These are phyloP conservation scores for Tetrapisispora nanseiensis DNA, from an alignment of 805 yeast genomes.

Conservation along the genomic window DNA sequence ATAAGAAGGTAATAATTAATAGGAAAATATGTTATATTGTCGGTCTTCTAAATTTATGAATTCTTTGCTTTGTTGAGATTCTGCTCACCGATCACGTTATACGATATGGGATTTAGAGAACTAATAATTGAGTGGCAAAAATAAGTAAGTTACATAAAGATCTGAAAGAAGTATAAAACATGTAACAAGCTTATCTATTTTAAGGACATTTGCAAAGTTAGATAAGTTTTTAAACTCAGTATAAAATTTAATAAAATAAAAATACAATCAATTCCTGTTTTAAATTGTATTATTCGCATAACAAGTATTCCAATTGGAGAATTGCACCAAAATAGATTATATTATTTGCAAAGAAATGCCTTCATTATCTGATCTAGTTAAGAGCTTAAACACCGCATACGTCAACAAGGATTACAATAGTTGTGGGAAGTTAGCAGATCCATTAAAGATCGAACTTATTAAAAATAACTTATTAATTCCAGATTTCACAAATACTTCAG, in stretches of 20 bases:
- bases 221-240: no score
- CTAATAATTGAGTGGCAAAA: not conserved
- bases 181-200: not conserved
- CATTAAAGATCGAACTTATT: conserved; percentile 70
- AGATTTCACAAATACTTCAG: conserved; percentile 26
- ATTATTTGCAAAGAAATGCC: conserved; percentile 19
- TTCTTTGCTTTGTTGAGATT: no score
- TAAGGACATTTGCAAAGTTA: no score
- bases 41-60: no score
- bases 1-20: no score
- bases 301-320: not conserved
- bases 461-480: conserved; percentile 74
- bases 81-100: no score
- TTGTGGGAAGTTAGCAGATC: conserved; percentile 54
- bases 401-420: conserved; percentile 49
- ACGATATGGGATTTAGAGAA: no score
- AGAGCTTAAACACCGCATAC: conserved; percentile 56
- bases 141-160: not conserved
- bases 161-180: not conserved
- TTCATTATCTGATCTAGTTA: conserved; percentile 59
- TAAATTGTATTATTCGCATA: not conserved
- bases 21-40: no score
- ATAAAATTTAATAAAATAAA: no score
- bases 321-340: not conserved
- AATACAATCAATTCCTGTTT: no score